A percentile compares a stretch with the other conserved stretches of the same genome.
These are phyloP conservation scores for Hyphochytrium catenoides DNA, from an alignment of 352 stramenopile species.

Conservation along the genomic window DNA sequence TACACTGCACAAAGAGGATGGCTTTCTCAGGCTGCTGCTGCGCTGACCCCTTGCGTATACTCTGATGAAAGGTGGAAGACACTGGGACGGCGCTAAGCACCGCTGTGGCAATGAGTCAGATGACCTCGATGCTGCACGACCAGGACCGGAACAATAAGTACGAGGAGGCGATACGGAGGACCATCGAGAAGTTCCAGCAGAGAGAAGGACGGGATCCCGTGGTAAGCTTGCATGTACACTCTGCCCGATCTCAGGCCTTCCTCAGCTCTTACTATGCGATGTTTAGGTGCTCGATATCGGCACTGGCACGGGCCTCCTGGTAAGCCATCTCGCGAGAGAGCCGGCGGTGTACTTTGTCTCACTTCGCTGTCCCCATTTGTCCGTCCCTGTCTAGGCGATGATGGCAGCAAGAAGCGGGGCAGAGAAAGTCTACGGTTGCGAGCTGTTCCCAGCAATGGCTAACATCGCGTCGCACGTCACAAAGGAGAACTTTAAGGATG, in stretches of 20 bases:
- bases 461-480: constrained; percentile 44
- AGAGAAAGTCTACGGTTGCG: constrained; percentile 66
- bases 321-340: no score
- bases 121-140: constrained; percentile 62
- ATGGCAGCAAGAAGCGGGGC: constrained; percentile 57
- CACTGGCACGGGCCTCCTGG: constrained; percentile 35
- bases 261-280: no score
- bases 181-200: constrained; percentile 24
- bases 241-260: neutral
- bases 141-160: constrained; percentile 43
- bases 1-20: no score
- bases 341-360: neutral
- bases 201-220: constrained; percentile 19
- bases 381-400: constrained; percentile 20
- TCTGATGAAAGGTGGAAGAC: constrained; percentile 31
- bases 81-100: constrained; percentile 39
- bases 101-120: constrained; percentile 55
- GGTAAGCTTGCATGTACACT: constrained; percentile 2
- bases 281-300: constrained; percentile 42
- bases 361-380: neutral
- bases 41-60: no score
- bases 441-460: constrained; percentile 66
- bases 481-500: constrained; percentile 23
- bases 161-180: constrained; percentile 29
- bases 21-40: no score